These are phyloP conservation scores for Malassezia pachydermatis DNA, from an alignment of 1,284 basidiomycete genomes.

Conservation along the genomic window DNA sequence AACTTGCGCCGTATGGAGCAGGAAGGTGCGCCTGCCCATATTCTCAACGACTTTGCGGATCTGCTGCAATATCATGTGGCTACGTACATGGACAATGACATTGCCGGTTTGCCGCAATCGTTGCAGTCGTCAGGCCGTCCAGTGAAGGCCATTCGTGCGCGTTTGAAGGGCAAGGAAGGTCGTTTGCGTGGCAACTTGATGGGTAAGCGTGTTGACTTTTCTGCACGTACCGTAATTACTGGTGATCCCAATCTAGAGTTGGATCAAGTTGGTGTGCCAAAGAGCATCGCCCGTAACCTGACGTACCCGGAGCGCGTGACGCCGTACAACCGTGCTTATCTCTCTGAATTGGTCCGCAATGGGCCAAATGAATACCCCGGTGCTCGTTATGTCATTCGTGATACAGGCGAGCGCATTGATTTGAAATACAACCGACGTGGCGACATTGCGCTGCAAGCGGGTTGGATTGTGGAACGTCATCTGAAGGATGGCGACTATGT, in stretches of 20 bases:
- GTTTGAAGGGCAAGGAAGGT: conserved; percentile 97
- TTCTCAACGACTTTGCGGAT: conserved; percentile 92
- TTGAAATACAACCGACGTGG: conserved; percentile 76
- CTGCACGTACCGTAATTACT: conserved; percentile 96
- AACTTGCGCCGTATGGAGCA: conserved; percentile 86
- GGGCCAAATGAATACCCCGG: conserved; percentile 93
- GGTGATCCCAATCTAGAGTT: conserved; percentile 94
- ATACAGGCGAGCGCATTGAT: conserved; percentile 96
- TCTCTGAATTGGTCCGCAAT: conserved; percentile 92
- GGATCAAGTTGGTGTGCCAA: conserved; percentile 96
- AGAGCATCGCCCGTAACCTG: conserved; percentile 90
- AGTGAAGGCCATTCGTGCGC: conserved; percentile 94
- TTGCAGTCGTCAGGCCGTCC: conserved; percentile 95
- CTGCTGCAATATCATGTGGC: conserved; percentile 88
- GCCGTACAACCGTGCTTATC: conserved; percentile 87
- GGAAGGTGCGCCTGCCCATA: conserved; percentile 90
- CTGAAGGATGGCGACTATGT: conserved; percentile 84
- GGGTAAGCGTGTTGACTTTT: conserved; percentile 99
- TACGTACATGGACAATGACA: conserved; percentile 99
- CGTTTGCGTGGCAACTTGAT: conserved; percentile 95
- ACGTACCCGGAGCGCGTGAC: conserved; percentile 98
- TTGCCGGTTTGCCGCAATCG: conserved; percentile 93
- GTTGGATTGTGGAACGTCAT: conserved; percentile 97
- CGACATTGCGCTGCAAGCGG: conserved; percentile 90
- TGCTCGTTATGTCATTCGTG: conserved; percentile 90